Evolutionary conservation across 1,139 yeast genomes (phyloP), one percentile per base, ranked within the genome.

Genomic region (Diutina catenulata): DNA sequence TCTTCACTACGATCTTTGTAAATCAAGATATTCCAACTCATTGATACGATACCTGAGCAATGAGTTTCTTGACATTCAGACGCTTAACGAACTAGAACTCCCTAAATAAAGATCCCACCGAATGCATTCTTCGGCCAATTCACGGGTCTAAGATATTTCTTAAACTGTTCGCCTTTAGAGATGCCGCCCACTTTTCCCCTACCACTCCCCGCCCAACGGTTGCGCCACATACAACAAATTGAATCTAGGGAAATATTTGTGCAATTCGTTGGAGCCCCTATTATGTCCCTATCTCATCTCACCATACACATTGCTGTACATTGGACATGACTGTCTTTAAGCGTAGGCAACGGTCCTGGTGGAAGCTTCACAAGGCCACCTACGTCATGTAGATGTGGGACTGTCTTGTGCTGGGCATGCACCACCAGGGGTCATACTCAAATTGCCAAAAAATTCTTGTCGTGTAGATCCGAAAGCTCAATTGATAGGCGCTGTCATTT

Each of bases 171-270:
- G 6, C 23, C n/a, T 9, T 13, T 31, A 14, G 7, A 20, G 7
- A 31, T 31, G 35, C 35, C 21, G 35, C 25, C 35, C 9, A 21
- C 20, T 18, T 31, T 21, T 18, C 35, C 35, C 8, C 35, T 31
- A 13, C 35, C 20, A 21, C 25, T 31, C 10, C 35, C 35, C 1
- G 35, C 35, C 15, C 24, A 21, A 8, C 24, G 25, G 11, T 31
- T 31, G n/a, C n/a, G n/a, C n/a, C 23, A 21, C 35, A 6, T 20
- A 21, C 6, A n/a, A n/a, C n/a, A n/a, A n/a, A 31, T 31, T 11
- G 35, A 25, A 20, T 21, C 35, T 11, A 21, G 25, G 14, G 10
- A 9, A 3, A 19, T 19, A 10, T 31, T 10, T 13, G 20, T 31
- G 7, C 35, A 31, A 13, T 31, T 31, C 9, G 6, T 31, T 9